Conservation (phyloP, 202 grass and related monocot genomes). For the Setaria italica region DNA sequence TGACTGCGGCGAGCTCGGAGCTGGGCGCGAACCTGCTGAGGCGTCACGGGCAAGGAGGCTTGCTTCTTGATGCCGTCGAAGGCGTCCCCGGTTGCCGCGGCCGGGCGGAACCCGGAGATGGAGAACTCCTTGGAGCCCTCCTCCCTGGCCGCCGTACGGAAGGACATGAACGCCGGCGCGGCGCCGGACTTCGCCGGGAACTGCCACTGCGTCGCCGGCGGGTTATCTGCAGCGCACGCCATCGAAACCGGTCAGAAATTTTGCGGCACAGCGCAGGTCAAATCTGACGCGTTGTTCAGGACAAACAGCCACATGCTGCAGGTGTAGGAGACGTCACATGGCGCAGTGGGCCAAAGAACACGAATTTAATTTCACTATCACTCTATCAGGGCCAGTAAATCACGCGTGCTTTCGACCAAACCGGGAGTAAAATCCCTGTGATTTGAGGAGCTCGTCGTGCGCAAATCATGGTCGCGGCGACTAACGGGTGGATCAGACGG, state of each 20-base stretch:
- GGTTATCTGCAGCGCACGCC: slow-evolving; percentile 26
- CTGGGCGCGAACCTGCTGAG: slow-evolving; percentile 46
- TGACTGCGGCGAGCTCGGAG: neutral
- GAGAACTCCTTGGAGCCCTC: slow-evolving; percentile 57
- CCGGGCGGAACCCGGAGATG: slow-evolving; percentile 59
- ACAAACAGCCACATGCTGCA: neutral
- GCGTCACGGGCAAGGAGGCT: slow-evolving; percentile 1
- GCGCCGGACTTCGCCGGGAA: slow-evolving; percentile 51
- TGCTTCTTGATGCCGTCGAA: slow-evolving; percentile 46
- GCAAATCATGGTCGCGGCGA: neutral
- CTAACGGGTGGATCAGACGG: neutral
- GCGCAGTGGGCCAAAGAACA: neutral
- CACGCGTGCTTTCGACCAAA: neutral
- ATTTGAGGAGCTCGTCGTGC: neutral
- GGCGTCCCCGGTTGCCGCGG: slow-evolving; percentile 30
- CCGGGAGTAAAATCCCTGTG: neutral
- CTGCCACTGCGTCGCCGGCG: slow-evolving; percentile 62
- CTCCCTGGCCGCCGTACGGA: slow-evolving; percentile 47
- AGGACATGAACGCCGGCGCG: slow-evolving; percentile 60
- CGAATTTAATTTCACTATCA: neutral
- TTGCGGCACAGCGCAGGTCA: neutral
- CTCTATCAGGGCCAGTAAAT: no score
- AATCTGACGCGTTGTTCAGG: neutral
- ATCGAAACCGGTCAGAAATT: neutral
- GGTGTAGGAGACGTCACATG: neutral